A percentile compares a stretch with the other conserved stretches of the same genome.
Conservation (phyloP, 2,329 filamentous ascomycete genomes). For the Herpotrichia juniperi region DNA sequence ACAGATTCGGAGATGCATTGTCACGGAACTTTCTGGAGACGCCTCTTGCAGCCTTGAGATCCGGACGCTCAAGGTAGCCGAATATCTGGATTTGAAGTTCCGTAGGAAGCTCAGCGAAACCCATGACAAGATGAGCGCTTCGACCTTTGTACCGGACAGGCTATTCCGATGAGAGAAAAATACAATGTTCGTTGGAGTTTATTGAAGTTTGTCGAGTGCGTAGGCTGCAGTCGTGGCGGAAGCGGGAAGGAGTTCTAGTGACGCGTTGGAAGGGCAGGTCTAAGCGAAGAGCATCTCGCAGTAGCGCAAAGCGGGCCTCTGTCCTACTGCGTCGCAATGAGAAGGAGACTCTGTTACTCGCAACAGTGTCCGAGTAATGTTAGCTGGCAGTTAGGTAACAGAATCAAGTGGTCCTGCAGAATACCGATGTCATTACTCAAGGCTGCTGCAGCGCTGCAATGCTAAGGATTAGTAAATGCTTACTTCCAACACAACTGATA, state of each 20-base stretch:
- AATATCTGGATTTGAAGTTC: slow-evolving; percentile 39
- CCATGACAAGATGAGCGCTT: not conserved
- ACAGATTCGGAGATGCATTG: slow-evolving; percentile 30
- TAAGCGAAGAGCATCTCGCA: not conserved
- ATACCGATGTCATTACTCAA: too few relatives aligned
- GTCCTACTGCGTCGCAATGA: too few relatives aligned
- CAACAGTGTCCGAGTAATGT: too few relatives aligned
- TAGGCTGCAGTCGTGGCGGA: slow-evolving; percentile 5
- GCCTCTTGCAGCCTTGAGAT: slow-evolving; percentile 31
- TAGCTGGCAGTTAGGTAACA: too few relatives aligned
- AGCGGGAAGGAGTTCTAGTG: not conserved
- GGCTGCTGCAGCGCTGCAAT: too few relatives aligned
- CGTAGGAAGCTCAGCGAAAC: slow-evolving; percentile 25
- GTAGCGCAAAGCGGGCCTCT: too few relatives aligned
- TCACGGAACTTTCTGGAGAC: slow-evolving; percentile 27
- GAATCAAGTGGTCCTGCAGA: too few relatives aligned
- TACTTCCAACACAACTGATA: too few relatives aligned
- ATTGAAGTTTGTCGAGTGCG: not conserved
- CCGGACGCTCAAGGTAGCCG: slow-evolving; percentile 22
- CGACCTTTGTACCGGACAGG: not conserved
- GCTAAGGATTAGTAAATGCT: too few relatives aligned
- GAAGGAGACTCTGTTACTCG: too few relatives aligned
- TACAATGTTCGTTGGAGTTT: not conserved
- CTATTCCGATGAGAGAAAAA: not conserved
- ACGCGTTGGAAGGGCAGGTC: not conserved